Evolutionary conservation across 2,329 filamentous ascomycete species (phyloP).

Genomic region (Colletotrichum australisinense): DNA sequence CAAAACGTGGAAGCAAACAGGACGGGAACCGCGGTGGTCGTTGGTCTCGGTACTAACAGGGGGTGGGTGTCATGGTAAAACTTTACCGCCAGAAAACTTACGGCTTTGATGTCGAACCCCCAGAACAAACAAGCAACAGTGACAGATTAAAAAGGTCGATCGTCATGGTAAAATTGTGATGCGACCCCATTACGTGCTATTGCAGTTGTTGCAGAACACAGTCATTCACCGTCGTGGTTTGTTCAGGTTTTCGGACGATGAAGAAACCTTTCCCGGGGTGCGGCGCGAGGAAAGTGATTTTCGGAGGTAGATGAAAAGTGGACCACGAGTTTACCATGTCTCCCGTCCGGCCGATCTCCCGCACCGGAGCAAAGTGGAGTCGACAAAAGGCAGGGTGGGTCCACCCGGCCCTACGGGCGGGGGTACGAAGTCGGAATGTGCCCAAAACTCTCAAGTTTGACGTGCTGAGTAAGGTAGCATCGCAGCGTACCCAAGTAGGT

Average conservation of each 20-base stretch:
- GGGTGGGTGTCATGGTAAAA: background rate
- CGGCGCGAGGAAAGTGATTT: background rate
- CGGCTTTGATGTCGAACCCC: background rate
- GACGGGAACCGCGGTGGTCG: background rate
- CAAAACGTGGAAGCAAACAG: background rate
- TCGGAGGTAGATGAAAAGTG: background rate
- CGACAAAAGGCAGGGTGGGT: background rate
- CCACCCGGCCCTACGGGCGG: conserved; percentile 17
- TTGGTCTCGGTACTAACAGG: background rate
- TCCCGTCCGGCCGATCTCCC: conserved; percentile 16
- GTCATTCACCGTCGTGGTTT: too few relatives aligned
- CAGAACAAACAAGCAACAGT: background rate
- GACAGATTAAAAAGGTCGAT: background rate
- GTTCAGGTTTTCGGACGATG: background rate
- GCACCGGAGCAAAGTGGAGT: conserved; percentile 7
- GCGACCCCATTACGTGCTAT: too few relatives aligned
- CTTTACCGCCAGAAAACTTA: background rate
- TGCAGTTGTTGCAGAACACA: too few relatives aligned
- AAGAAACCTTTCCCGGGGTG: background rate
- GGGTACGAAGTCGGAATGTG: background rate
- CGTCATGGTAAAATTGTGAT: background rate
- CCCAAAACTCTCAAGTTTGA: background rate
- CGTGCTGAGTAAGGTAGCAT: conserved; percentile 10
- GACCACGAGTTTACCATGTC: background rate
- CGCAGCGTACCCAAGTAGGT: background rate